Base-by-base conservation (phyloP, 768 basidiomycete species). In the Asterophora parasitica region DNA sequence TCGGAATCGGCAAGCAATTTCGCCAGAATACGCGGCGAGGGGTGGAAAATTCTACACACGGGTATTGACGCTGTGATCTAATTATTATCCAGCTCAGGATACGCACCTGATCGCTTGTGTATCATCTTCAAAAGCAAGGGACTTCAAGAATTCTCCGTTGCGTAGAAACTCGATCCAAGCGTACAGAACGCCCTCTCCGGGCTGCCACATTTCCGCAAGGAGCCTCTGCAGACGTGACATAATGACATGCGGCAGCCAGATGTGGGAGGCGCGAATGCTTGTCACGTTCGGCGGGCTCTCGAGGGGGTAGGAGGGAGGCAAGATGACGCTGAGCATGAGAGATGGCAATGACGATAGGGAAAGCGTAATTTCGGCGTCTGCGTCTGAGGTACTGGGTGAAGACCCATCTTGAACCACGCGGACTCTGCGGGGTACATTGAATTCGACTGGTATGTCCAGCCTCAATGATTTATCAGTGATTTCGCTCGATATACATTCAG, bases 91-190 rank as follows among this genome's bases (percentile, higher is more conserved):
- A 12, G 42, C 15, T 44, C 15, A 40, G 27, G 41, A 48, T 30
- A 62, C 73, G 54, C 58, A 75, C 73, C 58, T 61, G 47, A 82
- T 70, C 40, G 57, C 52, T 37, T 70, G 60, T 23, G 41, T 43
- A 0, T 56, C 60, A 15, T 62, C 66, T 31, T 47, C 54, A 27
- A 56, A 42, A 7, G 64, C 67, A 16, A 82, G 58, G 23, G 65
- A 60, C 4, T 66, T 58, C 17, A 90, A 61, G 58, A 89, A 86
- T 28, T 82, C 78, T 3, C 81, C 87, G 7, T 71, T 78, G 17
- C 81, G 78, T 42, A 90, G 74, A 64, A 72, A 82, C 61, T 89
- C 87, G 38, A 87, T 70, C 85, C 85, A 88, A 32, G 66, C 70
- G 55, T 82, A 89, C 3, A 91, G 68, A 4, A 85, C 68, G 16